Base-by-base conservation (phyloP, 768 basidiomycete species). In the Suillus weaverae region DNA sequence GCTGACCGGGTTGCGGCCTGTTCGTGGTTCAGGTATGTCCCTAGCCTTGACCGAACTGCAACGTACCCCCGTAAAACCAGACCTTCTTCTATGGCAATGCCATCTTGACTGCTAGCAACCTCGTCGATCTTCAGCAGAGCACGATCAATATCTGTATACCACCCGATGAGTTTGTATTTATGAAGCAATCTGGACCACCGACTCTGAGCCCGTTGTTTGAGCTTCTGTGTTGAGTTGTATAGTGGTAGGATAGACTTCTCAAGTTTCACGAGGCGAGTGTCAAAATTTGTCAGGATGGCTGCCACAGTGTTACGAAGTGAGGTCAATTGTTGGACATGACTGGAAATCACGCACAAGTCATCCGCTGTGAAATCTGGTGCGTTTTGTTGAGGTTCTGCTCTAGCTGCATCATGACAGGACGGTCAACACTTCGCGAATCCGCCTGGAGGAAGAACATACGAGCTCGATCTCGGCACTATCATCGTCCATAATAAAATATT, bases 381-480 rank as follows among this genome's bases (percentile, higher is more conserved):
- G 92, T 94, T 78, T 94, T 94, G 75, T 90, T 88, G 50, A 95
- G 80, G 72, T 94, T 94, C 76, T 94, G 93, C 77, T 95, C 91
- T 11, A 95, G 83, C 92, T 92, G 53, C 30, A 54, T 22, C 8
- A 44, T 14, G 20, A 32, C 22, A 26, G 30, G 60, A 53, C 22
- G 4, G 30, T 62, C 13, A 62, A 22, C 36, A 20, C 4, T 20
- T 61, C n/a, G 26, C 22, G 32, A 61, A 61, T 22, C 33, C 18
- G 18, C 6, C 56, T 60, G n/a, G 39, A 33, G n/a, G 62, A 30
- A 62, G 26, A 20, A 60, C 77, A 33, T 67, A 89, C 89, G 66
- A 90, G 83, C 77, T 90, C 89, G 50, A 91, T 90, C 73, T 91
- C 89, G 30, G 89, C 89, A 0, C 86, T 85, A 70, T 91, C 89